Evolutionary conservation across 352 stramenopile species (phyloP), one percentile per base, ranked within the genome.

Genomic region (Phytophthora megakarya): DNA sequence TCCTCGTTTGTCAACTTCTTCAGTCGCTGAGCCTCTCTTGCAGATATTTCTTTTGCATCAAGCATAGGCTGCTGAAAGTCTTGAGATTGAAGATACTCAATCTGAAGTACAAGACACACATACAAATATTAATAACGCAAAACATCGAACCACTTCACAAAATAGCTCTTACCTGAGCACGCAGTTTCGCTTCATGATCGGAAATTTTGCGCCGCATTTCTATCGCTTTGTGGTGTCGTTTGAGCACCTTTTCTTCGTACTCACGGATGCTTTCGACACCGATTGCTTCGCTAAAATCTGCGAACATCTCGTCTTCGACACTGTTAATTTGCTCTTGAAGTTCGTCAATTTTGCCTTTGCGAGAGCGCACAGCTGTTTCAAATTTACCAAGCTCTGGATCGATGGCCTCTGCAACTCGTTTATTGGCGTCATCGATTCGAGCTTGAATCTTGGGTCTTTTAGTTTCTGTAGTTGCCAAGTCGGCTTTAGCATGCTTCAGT

Each of bases 241-340:
- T 96, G 3, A 97, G 69, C 11, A 98, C 92, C 18, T 89, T 96
- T 57, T 97, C 90, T 75, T 99, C 95, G 65, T 98, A 99, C 7
- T 92, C 73, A 21, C 88, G 86, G 45, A 97, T 93, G 52, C 81
- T 97, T 21, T 78, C 61, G 15, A 97, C 78, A 12, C 88, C 88
- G 48, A 96, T 75, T 37, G 76, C 54, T 40, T 86, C 67, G 37
- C 88, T 95, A 61, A 97, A 96, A 6, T 84, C 76, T 15, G 77
- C 75, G 66, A 96, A 97, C 75, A 96, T 78, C n/a, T 94, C 76
- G 42, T 95, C 88, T 65, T 97, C 86, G 0, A 93, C 80, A 28
- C 60, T 45, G 35, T 94, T 71, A 18, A 96, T 91, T 54, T 90
- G 26, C 6, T 80, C 62, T 38, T 96, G 62, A 11, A 96, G 56